Evolutionary conservation across 768 basidiomycete species (phyloP), one percentile per base, ranked within the genome.

Genomic region (Russula olivacea): DNA sequence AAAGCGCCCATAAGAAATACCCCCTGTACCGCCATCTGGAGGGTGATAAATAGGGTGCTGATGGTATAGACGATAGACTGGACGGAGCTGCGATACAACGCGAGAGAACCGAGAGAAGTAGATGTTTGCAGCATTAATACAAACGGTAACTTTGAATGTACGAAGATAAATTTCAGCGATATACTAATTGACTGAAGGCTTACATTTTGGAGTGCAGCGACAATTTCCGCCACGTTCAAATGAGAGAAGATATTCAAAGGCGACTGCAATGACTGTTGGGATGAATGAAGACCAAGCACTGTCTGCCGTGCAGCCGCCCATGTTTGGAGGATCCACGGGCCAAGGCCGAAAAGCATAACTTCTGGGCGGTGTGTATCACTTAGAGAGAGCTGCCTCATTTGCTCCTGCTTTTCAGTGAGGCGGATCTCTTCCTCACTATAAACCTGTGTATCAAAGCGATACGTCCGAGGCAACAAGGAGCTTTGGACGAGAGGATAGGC

Each of bases 1-100:
- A 92, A 94, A 8, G 92, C 91, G 53, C 87, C 88, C 84, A 93
- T 87, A 63, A 91, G 77, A 75, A 95, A 94, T 55, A 93, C 80
- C 36, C 85, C 83, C 72, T 95, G 91, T 69, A 88, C 92, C n/a
- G 85, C 84, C 84, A 87, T 85, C 61, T 82, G 83, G 28, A 79
- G 71, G 5, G 85, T 88, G 47, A 83, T 81, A 34, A 86, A 71
- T 65, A 93, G 71, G 68, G 82, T 83, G 56, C 84, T 78, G 61
- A 83, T 78, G 12, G 89, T 84, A 69, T 81, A 81, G 12, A 92
- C 78, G 48, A 92, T 78, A 28, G 85, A 82, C 61, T 88, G 86
- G 25, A 92, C 81, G 7, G 91, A 88, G 66, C 80, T 85, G 66
- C 90, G 87, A 71, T 93, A 93, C 15, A 92, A 75, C 21, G 88